Conservation (phyloP, 106 monocot genomes). For the Platanthera guangdongensis region DNA sequence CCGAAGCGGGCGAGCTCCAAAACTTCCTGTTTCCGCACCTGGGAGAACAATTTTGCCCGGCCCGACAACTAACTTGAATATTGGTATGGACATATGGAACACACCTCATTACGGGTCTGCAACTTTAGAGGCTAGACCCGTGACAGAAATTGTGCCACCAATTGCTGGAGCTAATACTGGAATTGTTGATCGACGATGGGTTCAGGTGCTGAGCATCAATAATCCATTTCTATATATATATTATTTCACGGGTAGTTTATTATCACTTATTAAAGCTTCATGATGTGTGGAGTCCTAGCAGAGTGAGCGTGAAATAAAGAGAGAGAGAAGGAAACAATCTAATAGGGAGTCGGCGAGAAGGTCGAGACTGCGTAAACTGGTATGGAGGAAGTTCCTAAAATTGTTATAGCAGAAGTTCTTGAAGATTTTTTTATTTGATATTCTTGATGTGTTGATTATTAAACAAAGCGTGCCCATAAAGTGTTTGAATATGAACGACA, state of each 20-base stretch:
- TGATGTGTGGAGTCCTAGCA: conserved; percentile 7
- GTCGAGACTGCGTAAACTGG: conserved; percentile 90
- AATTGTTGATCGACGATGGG: conserved; percentile 19
- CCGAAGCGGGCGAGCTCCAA: conserved; percentile 29
- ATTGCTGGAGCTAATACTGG: conserved; percentile 8
- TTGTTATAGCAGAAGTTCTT: no score
- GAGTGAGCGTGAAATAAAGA: conserved; percentile 81
- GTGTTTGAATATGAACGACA: no score
- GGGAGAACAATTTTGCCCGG: conserved; percentile 35
- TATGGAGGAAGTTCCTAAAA: conserved; percentile 8
- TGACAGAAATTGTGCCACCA: no score
- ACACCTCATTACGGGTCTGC: conserved; percentile 21
- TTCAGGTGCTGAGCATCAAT: conserved; percentile 2
- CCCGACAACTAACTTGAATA: conserved; percentile 44
- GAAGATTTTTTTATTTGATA: no score
- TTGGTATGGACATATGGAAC: conserved; percentile 60
- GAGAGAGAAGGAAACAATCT: conserved; percentile 87
- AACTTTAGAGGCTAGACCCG: conserved; percentile 13
- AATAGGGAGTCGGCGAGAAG: conserved; percentile 97
- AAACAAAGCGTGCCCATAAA: no score
- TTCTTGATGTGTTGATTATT: no score
- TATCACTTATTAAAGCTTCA: background rate
- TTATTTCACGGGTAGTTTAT: background rate
- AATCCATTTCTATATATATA: background rate
- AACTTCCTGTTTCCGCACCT: conserved; percentile 60